Conservation (phyloP, 2,329 filamentous ascomycete species). For the Fusarium tuaranense region DNA sequence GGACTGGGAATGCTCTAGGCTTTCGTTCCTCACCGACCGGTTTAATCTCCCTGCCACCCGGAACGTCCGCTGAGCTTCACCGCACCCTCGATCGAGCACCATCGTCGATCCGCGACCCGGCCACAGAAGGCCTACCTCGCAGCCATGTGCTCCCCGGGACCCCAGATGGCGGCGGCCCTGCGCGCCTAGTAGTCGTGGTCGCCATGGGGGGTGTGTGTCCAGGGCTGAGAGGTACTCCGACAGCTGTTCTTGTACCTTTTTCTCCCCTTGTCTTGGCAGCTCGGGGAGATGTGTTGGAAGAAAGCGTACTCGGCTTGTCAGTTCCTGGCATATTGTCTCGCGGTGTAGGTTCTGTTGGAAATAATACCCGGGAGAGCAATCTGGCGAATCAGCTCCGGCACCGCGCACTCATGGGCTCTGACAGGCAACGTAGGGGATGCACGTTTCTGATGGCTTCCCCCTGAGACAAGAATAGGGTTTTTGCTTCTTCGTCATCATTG, state of each 20-base stretch:
- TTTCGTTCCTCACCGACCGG: conserved; percentile 7
- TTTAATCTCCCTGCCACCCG: conserved; percentile 16
- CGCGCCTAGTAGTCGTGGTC: conserved; percentile 15
- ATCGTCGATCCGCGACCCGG: conserved; percentile 22
- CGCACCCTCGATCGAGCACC: conserved; percentile 19
- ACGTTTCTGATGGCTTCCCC: conserved; percentile 8
- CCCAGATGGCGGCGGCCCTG: conserved; percentile 11
- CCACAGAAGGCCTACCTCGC: conserved; percentile 33
- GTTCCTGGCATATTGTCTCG: not conserved
- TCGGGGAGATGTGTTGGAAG: not conserved
- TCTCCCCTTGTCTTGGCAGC: not conserved
- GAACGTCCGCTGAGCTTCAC: conserved; percentile 25
- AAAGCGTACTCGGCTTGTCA: not conserved
- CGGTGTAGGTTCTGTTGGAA: conserved; percentile 7
- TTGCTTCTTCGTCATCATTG: conserved; percentile 21
- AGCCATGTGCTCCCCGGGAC: conserved; percentile 40
- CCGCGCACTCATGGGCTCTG: conserved; percentile 36
- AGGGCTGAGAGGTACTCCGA: conserved; percentile 12
- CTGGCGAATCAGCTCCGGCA: conserved; percentile 36
- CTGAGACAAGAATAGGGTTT: conserved; percentile 14
- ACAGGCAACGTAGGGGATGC: conserved; percentile 12
- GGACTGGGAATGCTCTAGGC: conserved; percentile 17
- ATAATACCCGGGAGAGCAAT: conserved; percentile 7
- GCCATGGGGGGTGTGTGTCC: conserved; percentile 21
- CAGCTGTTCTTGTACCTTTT: conserved; percentile 8